Evolutionary conservation across 1,139 yeast species (phyloP).

Genomic region (Debaryomyces sp.): DNA sequence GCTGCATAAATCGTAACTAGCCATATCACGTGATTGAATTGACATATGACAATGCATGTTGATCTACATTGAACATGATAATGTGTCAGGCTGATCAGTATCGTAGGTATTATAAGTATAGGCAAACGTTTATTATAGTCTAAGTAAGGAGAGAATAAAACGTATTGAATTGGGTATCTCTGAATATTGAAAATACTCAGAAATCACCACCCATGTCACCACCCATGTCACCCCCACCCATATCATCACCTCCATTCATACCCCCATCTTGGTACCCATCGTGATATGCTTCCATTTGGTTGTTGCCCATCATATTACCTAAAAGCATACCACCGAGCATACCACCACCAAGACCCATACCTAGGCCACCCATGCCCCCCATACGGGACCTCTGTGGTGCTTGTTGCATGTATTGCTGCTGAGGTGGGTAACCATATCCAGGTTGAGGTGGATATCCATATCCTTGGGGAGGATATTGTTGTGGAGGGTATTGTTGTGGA

Average conservation of each 20-base stretch:
- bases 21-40: too few species aligned
- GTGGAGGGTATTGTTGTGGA: conserved; percentile 14
- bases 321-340: conserved; percentile 71
- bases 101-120: neutral
- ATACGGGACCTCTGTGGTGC: conserved; percentile 9
- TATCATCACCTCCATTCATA: conserved; percentile 31
- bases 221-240: conserved; percentile 28
- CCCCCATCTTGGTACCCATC: conserved; percentile 25
- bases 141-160: neutral
- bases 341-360: conserved; percentile 83
- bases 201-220: too few species aligned
- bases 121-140: neutral
- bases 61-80: too few species aligned
- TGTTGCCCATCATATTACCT: conserved; percentile 45
- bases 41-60: too few species aligned
- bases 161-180: too few species aligned
- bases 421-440: conserved; percentile 13
- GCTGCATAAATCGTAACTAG: too few species aligned
- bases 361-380: conserved; percentile 44
- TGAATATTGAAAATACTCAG: conserved; percentile 8
- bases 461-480: conserved; percentile 18
- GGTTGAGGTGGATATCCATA: conserved; percentile 22
- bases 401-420: conserved; percentile 20
- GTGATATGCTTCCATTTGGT: conserved; percentile 25
- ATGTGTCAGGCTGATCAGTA: neutral